These are phyloP conservation scores for Cephalotrichum gorgonifer DNA, from an alignment of 2,329 filamentous ascomycete genomes.

Conservation along the genomic window DNA sequence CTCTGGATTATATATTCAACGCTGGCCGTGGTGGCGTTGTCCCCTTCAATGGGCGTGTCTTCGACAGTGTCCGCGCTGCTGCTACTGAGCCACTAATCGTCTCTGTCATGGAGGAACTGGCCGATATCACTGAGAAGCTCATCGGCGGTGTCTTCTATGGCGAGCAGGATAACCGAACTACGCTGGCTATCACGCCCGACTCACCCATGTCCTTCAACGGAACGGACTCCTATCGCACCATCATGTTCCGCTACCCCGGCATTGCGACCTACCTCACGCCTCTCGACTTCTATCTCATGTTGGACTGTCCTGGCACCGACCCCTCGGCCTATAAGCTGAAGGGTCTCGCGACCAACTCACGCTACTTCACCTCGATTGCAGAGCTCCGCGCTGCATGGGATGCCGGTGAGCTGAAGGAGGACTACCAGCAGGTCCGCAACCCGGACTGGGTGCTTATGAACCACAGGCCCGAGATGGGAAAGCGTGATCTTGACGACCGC, in stretches of 20 bases:
- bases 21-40: conserved; percentile 25
- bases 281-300: conserved; percentile 31
- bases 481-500: conserved; percentile 21
- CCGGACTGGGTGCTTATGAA: conserved; percentile 24
- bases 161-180: conserved; percentile 16
- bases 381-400: conserved; percentile 25
- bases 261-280: conserved; percentile 27
- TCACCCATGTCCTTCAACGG: conserved; percentile 29
- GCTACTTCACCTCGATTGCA: conserved; percentile 22
- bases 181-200: conserved; percentile 19
- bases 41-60: conserved; percentile 22
- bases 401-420: conserved; percentile 22
- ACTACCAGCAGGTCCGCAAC: conserved; percentile 21
- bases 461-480: conserved; percentile 17
- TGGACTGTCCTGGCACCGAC: conserved; percentile 33
- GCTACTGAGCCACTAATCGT: conserved; percentile 24
- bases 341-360: conserved; percentile 28
- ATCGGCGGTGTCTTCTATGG: conserved; percentile 24
- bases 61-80: conserved; percentile 17
- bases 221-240: conserved; percentile 23
- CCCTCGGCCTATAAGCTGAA: conserved; percentile 27
- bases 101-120: conserved; percentile 30
- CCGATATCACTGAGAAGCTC: conserved; percentile 31
- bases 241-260: conserved; percentile 30
- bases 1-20: conserved; percentile 31